A percentile compares a stretch with the other conserved stretches of the same genome.
phyloP scores from a whole-genome alignment of 306 rosid species.

The Ammopiptanthus mongolicus region DNA sequence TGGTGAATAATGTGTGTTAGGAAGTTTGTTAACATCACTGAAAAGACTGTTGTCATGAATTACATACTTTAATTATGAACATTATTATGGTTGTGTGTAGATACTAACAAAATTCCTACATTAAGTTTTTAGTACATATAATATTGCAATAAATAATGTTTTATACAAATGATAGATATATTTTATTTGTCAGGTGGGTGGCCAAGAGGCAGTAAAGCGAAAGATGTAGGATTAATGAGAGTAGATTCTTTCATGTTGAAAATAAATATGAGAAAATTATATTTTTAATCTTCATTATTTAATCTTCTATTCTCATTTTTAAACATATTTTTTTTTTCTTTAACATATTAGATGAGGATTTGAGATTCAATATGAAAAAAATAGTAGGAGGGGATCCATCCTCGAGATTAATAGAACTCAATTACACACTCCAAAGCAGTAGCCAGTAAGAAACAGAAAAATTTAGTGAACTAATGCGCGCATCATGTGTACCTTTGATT shows the following conservation, averaged over 20 bases:
- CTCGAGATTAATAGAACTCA: too few species aligned
- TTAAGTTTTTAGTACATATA: not conserved
- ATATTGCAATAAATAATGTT: not conserved
- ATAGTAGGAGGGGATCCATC: too few species aligned
- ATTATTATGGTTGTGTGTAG: not conserved
- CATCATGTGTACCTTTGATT: not conserved
- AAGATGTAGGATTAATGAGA: not conserved
- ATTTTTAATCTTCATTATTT: too few species aligned
- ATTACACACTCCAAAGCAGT: too few species aligned
- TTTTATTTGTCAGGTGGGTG: not conserved
- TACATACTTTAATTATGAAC: not conserved
- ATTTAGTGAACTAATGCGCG: not conserved
- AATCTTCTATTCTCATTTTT: too few species aligned
- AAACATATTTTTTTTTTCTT: too few species aligned
- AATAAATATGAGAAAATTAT: too few species aligned
- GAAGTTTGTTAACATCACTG: conserved; percentile 7
- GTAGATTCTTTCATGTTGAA: too few species aligned
- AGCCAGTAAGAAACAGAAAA: too few species aligned
- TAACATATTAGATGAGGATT: too few species aligned
- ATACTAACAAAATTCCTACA: not conserved
- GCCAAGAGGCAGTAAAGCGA: not conserved
- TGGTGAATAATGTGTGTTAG: not conserved
- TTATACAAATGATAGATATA: not conserved
- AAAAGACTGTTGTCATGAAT: not conserved
- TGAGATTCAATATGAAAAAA: too few species aligned